A percentile compares a stretch with the other conserved stretches of the same genome.
phyloP scores from a whole-genome alignment of 1,139 yeast genomes.

The Diutina siamensis region DNA sequence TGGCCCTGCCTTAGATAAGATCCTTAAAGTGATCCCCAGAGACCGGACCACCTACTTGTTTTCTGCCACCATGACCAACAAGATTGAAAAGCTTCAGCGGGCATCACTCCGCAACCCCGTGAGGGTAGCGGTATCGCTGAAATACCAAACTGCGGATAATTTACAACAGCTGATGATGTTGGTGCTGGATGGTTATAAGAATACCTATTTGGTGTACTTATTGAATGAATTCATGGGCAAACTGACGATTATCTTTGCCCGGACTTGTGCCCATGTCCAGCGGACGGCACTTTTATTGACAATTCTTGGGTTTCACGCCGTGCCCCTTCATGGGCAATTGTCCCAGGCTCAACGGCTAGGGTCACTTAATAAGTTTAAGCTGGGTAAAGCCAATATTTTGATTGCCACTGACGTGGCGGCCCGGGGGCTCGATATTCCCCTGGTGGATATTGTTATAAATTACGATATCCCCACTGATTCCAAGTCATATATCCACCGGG shows the following conservation, averaged over 20 bases:
- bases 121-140: slow-evolving; percentile 77
- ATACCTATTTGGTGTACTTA: slow-evolving; percentile 73
- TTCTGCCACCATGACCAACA: slow-evolving; percentile 94
- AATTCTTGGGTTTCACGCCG: slow-evolving; percentile 75
- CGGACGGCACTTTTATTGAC: slow-evolving; percentile 76
- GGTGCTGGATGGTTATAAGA: slow-evolving; percentile 86
- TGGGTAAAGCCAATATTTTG: slow-evolving; percentile 70
- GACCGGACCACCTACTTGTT: slow-evolving; percentile 80
- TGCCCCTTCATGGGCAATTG: slow-evolving; percentile 90
- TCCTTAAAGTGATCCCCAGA: slow-evolving; percentile 74
- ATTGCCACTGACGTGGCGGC: slow-evolving; percentile 99
- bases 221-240: slow-evolving; percentile 81
- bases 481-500: slow-evolving; percentile 95
- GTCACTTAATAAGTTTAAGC: slow-evolving; percentile 82
- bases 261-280: slow-evolving; percentile 94
- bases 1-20: slow-evolving; percentile 86
- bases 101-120: slow-evolving; percentile 89
- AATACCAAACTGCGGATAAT: slow-evolving; percentile 89
- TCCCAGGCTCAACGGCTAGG: slow-evolving; percentile 89
- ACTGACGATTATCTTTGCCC: slow-evolving; percentile 77
- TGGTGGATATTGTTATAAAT: slow-evolving; percentile 85
- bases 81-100: slow-evolving; percentile 87
- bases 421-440: slow-evolving; percentile 92
- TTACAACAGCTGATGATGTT: slow-evolving; percentile 82
- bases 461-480: slow-evolving; percentile 96